Evolutionary conservation across 805 yeast genomes (phyloP), one percentile per base, ranked within the genome.

Genomic region (Kazachstania kunashirensis): DNA sequence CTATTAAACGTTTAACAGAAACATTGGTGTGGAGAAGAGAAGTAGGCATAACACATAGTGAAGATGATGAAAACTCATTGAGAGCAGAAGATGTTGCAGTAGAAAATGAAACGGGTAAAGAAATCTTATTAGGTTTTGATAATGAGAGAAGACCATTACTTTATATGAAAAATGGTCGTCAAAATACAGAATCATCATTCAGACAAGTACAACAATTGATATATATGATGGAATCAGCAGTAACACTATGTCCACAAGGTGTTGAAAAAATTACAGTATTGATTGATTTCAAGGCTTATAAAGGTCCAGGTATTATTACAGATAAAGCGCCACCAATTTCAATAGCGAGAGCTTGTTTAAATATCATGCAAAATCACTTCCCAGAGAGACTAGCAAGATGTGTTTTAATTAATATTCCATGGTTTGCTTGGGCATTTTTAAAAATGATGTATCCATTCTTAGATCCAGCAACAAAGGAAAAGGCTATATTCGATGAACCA

Each of bases 381-480:
- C 80, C 80, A 2, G 79, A 73, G 44, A 59, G 78, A 41, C 55
- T 74, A 36, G 78, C 77, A 2, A 59, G 65, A 37, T 75, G 77
- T 13, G 57, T 72, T 14, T 64, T 74, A 43, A 66, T 73, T 28
- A 72, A 73, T 47, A 71, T 73, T 39, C 78, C 79, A 10, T 70
- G 74, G 71, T 65, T 70, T 29, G 75, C 73, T 2, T 67, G 72
- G 58, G 68, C 77, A 5, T 72, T 74, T 44, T 63, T 74, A 48
- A 74, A 73, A 50, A 55, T 73, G 37, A 68, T 71, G 36, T 71
- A 71, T 37, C 79, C 79, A 18, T 70, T 74, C 44, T 66, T 74
- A 36, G 80, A 74, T 48, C 78, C 78, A 6, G 66, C 67, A 41
- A 73, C 80, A 2, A 64, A 76, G 40, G 70, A 69, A 58, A 74